Percentiles rank a stretch among this genome's conserved stretches.
Evolutionary conservation across 805 yeast species (phyloP).

Genomic region (Candida koratica): DNA sequence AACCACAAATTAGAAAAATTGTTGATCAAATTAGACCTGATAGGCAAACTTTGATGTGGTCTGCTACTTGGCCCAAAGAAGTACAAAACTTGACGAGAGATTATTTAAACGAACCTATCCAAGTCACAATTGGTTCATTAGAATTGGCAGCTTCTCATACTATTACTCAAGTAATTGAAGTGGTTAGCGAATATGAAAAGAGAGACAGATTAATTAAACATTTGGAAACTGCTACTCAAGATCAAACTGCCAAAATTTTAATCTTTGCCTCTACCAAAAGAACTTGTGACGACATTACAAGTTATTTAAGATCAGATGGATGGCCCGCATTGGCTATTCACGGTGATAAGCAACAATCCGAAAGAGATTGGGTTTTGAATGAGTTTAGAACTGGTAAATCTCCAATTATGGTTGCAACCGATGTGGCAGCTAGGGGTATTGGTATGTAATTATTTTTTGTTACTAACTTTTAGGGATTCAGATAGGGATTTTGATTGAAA

Average conservation of each 20-base stretch:
- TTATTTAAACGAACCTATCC: conserved; percentile 88
- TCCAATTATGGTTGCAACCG: conserved; percentile 98
- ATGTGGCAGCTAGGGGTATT: conserved; percentile 99
- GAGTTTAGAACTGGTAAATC: conserved; percentile 91
- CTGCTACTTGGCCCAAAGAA: conserved; percentile 99
- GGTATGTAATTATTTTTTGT: conserved; percentile 60
- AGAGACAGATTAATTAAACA: conserved; percentile 84
- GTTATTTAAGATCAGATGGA: conserved; percentile 89
- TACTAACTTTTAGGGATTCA: conserved; percentile 9
- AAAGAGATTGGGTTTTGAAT: conserved; percentile 96
- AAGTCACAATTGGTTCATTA: conserved; percentile 93
- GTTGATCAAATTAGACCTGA: conserved; percentile 98
- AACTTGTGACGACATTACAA: conserved; percentile 93
- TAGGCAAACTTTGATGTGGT: conserved; percentile 99
- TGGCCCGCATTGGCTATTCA: conserved; percentile 99
- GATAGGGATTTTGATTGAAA: conserved; percentile 8
- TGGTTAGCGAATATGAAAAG: conserved; percentile 87
- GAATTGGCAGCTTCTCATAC: conserved; percentile 96
- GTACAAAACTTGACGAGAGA: conserved; percentile 91
- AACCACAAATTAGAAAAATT: conserved; percentile 98
- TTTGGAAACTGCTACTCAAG: conserved; percentile 72
- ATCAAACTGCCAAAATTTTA: conserved; percentile 70
- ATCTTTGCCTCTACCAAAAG: conserved; percentile 96
- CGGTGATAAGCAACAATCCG: conserved; percentile 96
- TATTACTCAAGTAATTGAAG: conserved; percentile 90